Evolutionary conservation across 2,329 filamentous ascomycete species (phyloP).

Genomic region (Hypoxylon sp.): DNA sequence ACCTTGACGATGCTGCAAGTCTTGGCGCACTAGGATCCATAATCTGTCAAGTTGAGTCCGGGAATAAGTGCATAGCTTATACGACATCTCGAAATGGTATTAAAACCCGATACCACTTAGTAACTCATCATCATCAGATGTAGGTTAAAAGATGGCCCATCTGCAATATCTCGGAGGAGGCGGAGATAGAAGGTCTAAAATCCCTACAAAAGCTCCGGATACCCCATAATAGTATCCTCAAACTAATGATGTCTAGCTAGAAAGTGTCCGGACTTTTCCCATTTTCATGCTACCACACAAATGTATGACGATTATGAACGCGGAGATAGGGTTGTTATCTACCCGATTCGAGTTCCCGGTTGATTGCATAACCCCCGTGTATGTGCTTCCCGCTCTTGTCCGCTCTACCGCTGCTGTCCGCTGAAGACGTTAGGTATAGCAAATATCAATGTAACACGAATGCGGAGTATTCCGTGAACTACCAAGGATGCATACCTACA

Average conservation of each 20-base stretch:
- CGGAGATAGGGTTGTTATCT: neutral
- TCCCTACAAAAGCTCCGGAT: neutral
- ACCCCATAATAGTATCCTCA: neutral
- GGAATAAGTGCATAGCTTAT: neutral
- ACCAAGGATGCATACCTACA: neutral
- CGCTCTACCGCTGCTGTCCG: neutral
- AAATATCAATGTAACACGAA: neutral
- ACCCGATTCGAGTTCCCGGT: neutral
- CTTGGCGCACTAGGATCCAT: conserved; percentile 14
- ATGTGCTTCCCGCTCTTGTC: neutral
- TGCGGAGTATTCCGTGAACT: neutral
- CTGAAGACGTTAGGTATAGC: neutral
- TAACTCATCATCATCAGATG: neutral
- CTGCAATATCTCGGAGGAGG: conserved; percentile 17
- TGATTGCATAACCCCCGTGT: neutral
- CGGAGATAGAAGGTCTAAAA: conserved; percentile 23
- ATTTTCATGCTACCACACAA: neutral
- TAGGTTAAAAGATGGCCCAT: neutral
- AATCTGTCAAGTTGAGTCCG: neutral
- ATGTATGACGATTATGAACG: neutral
- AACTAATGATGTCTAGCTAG: neutral
- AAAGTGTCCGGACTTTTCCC: neutral
- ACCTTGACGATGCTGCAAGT: neutral
- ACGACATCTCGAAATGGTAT: neutral
- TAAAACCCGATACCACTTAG: conserved; percentile 3